Base-by-base conservation (phyloP, 1,139 yeast genomes). In the Wickerhamomyces sp. region DNA sequence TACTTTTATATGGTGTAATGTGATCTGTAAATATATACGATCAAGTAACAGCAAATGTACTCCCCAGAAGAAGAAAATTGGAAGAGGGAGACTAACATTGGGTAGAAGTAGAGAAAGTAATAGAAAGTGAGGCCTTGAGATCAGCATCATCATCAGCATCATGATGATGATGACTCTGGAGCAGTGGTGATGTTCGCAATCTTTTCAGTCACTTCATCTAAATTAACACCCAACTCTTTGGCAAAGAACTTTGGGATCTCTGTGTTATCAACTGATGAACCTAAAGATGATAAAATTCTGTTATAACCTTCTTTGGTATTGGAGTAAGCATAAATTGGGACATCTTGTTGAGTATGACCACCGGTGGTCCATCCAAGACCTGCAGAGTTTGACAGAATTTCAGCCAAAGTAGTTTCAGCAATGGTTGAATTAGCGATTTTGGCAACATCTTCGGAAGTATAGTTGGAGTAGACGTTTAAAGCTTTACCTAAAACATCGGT, bases 161-260 rank as follows among this genome's bases (percentile, higher is more conserved):
- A n/a, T n/a, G n/a, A n/a, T n/a, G n/a, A n/a, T 18, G 23, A 18
- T 18, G 23, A 18, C 5, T 18, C 23, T 18, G 23, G 23, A 18
- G 23, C 23, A 18, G 23, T 18, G 23, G 23, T 18, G 27, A 51
- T 51, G n/a, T 42, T 49, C 27, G 46, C 31, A 35, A 51, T 49
- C 44, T 47, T 39, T 45, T 55, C 56, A 33, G 56, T 56, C 41
- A 56, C 49, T 39, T 51, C 56, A 31, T 53, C 58, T 40, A 56
- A 37, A 34, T 56, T 53, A 36, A 55, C 58, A 36, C 54, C 57
- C 27, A 56, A 42, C 41, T 52, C 58, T 15, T 37, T n/a, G 31
- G 60, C 60, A 34, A 56, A 56, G 51, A 56, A 56, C 42, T 44
- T 37, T 44, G 60, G 58, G 36, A 54, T 54, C 44, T 55, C 59